Base-by-base conservation (phyloP, 768 basidiomycete species). In the Leccinum olivaceopallidum region DNA sequence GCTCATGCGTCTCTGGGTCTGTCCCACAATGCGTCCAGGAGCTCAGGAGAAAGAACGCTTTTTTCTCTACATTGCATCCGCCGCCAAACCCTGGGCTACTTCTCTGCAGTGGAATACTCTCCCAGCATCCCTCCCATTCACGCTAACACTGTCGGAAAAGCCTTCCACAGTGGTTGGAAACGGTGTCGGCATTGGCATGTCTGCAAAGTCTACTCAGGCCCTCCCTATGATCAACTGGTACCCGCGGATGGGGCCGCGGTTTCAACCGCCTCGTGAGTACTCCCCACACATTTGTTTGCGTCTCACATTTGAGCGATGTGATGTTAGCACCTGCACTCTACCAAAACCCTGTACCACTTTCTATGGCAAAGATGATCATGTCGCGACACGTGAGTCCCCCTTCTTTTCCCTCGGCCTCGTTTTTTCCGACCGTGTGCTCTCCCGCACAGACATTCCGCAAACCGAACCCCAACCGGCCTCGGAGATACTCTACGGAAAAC, bases 291-390 rank as follows among this genome's bases (percentile, higher is more conserved):
- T 28, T 6, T n/a, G 24, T 39, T 32, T 37, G 52, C 24, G n/a
- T 55, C 37, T 30, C 26, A n/a, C 18, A 18, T 58, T 26, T 54
- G 56, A 60, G 53, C 61, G 22, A 28, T 10, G 39, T 37, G 9
- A 32, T 53, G 5, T 13, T 22, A 81, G 80, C 79, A 51, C 77
- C 80, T 30, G 76, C 78, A 1, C 63, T 79, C 18, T 81, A 82
- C 56, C 75, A 80, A 61, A 78, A 64, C 58, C 76, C 76, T 55
- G 71, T 75, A 39, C 80, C 80, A 51, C 64, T 78, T 47, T 81
- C 81, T 8, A 82, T 82, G 80, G 80, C 80, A 36, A 81, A 81
- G 67, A 76, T 81, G 60, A 81, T 81, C 63, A 81, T 81, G 81
- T 81, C 80, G 30, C 79, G 80, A 68, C 80, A 81, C 72, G 80